These are phyloP conservation scores for Leonotis leonurus DNA, from an alignment of 257 asterid genomes.

Conservation along the genomic window DNA sequence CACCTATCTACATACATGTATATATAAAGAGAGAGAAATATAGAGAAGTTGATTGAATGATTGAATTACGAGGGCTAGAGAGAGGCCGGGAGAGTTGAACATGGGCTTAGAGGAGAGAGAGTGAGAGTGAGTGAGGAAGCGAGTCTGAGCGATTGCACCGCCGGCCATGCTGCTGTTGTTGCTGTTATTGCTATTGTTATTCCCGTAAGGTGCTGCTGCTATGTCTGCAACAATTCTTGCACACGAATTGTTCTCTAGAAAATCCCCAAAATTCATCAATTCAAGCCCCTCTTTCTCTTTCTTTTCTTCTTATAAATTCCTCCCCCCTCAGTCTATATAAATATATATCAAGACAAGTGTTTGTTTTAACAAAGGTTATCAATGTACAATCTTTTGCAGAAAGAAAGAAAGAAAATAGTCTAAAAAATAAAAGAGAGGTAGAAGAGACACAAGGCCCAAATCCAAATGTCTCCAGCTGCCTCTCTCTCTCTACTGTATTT, in stretches of 20 bases:
- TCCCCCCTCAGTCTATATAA: neutral
- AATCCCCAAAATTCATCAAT: slow-evolving; percentile 93
- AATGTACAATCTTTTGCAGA: neutral
- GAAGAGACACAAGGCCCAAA: slow-evolving; percentile 86
- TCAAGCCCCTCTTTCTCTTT: neutral
- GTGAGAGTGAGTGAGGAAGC: slow-evolving; percentile 47
- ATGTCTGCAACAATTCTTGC: too few relatives aligned
- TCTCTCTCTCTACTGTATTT: slow-evolving; percentile 22
- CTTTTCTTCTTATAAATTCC: too few relatives aligned
- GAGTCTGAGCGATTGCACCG: slow-evolving; percentile 47
- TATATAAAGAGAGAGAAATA: neutral
- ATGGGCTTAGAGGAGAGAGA: slow-evolving; percentile 52
- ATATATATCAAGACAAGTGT: too few relatives aligned
- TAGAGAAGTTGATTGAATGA: too few relatives aligned
- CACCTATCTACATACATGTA: neutral
- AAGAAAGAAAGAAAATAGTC: neutral
- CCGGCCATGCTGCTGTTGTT: too few relatives aligned
- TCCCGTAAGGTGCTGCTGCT: slow-evolving; percentile 36
- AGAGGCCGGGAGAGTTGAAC: slow-evolving; percentile 85
- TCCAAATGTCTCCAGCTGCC: slow-evolving; percentile 79
- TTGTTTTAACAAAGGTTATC: too few relatives aligned
- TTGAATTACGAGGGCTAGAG: slow-evolving; percentile 83
- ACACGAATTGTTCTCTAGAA: slow-evolving; percentile 61
- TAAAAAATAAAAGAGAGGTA: slow-evolving; percentile 59
- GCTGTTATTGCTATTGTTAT: slow-evolving; percentile 16